phyloP scores from a whole-genome alignment of 2,329 filamentous ascomycete species.

The Beauveria sp. region DNA sequence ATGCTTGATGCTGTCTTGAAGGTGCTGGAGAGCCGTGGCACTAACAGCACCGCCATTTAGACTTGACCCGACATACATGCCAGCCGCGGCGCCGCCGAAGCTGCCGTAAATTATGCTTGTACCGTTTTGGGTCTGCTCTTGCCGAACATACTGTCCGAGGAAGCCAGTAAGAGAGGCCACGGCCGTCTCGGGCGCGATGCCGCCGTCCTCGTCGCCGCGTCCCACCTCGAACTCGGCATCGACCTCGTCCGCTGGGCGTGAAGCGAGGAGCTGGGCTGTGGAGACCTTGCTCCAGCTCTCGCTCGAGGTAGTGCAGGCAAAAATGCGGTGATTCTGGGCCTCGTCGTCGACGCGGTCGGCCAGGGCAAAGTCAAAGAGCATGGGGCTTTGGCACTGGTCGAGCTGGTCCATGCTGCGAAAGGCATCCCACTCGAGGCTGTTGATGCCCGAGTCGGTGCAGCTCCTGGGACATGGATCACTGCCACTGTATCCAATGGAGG shows the following conservation, averaged over 20 bases:
- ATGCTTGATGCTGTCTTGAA: conserved; percentile 12
- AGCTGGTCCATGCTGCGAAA: conserved; percentile 4
- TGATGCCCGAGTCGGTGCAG: neutral
- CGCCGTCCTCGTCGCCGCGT: neutral
- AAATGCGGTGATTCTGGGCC: neutral
- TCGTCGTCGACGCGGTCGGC: neutral
- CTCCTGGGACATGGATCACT: neutral
- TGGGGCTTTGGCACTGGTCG: neutral
- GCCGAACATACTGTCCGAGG: neutral
- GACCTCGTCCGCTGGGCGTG: neutral
- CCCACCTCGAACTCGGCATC: neutral
- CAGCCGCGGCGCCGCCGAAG: neutral
- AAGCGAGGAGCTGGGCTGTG: neutral
- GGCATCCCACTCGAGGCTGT: neutral
- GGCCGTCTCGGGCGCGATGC: neutral
- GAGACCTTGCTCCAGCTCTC: neutral
- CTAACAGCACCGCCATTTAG: conserved; percentile 4
- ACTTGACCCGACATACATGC: neutral
- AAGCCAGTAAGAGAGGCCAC: neutral
- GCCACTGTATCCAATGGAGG: neutral
- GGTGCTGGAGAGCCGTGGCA: conserved; percentile 16
- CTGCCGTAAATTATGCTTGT: neutral
- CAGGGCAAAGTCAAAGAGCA: conserved; percentile 2
- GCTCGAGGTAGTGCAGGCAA: neutral
- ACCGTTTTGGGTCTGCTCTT: neutral